Evolutionary conservation across 164 flowering plant species (phyloP), one percentile per base, ranked within the genome.

Genomic region (Aristolochia fimbriata): DNA sequence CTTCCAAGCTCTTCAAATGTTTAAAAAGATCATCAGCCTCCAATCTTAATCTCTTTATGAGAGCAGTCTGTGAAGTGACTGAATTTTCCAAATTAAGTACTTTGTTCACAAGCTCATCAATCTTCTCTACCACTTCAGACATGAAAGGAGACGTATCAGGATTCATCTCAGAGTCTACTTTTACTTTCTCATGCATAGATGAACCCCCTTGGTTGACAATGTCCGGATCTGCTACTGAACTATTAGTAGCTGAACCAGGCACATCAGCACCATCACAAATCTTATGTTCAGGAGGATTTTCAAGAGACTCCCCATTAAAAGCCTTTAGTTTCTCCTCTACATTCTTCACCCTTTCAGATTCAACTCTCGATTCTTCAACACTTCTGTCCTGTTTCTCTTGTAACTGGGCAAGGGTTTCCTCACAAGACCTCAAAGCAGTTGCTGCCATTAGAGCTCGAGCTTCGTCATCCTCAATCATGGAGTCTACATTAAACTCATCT

Each of bases 51-150:
- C 82, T 78, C 66, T 80, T 64, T 14, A 87, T 73, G 9, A 84
- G 79, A 55, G 88, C 85, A 51, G 77, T 74, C 69, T 92, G 96
- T 24, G 90, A 81, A 7, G 88, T 80, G 27, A 82, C 76, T 19
- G 81, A 65, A 56, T 71, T 71, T 63, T 83, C 91, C 43, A 92
- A 70, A 70, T 66, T 65, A 27, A 84, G 65, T 51, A 92, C 94
- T 72, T 82, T 86, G 45, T 75, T 77, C 45, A 87, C 97, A 45
- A 89, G 86, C 64, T 84, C 85, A 66, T 92, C 94, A 49, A 92
- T 82, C 76, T 78, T 84, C 65, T 89, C 93, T 17, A 82, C 91
- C 75, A 89, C 67, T 50, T 87, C 85, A 59, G 81, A 56, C 70
- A 80, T 81, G 7, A 72, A 75, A 1, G 81, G 71, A 59, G 75